Evolutionary conservation across 2,329 filamentous ascomycete species (phyloP).

Genomic region (Thermothelomyces thermophilus): DNA sequence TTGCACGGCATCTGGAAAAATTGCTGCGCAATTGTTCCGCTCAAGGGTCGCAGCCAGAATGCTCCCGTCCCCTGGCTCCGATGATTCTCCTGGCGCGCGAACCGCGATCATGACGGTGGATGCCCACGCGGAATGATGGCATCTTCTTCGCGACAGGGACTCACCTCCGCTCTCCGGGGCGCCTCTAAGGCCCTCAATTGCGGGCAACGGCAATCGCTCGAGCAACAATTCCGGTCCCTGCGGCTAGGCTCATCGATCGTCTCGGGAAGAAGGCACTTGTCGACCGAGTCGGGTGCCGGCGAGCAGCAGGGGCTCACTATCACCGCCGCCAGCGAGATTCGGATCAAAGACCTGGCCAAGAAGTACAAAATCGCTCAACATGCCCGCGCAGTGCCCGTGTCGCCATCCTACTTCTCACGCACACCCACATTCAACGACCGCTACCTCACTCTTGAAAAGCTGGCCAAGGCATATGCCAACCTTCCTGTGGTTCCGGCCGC

Average conservation of each 20-base stretch:
- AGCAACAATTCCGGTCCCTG: conserved; percentile 22
- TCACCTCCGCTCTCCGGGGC: conserved; percentile 22
- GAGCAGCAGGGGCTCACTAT: not conserved
- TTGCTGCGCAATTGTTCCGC: conserved; percentile 19
- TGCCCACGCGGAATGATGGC: conserved; percentile 22
- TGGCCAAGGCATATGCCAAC: conserved; percentile 64
- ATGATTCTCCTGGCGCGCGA: conserved; percentile 13
- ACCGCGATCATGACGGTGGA: conserved; percentile 20
- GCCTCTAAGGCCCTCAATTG: conserved; percentile 9
- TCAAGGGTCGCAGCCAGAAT: not conserved
- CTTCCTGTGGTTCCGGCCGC: conserved; percentile 62
- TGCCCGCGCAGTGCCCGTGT: conserved; percentile 73
- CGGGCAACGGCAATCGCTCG: conserved; percentile 18
- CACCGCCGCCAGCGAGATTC: conserved; percentile 18
- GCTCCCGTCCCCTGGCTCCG: not conserved
- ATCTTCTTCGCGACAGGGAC: conserved; percentile 20
- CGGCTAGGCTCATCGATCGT: conserved; percentile 8
- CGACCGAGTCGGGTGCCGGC: conserved; percentile 13
- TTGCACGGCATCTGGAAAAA: conserved; percentile 17
- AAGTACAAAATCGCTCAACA: conserved; percentile 32
- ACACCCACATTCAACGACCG: conserved; percentile 82
- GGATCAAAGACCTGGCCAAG: conserved; percentile 27
- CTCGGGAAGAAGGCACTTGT: conserved; percentile 15
- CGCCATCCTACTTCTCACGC: conserved; percentile 91
- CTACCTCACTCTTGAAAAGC: conserved; percentile 63